phyloP scores from a whole-genome alignment of 2,329 filamentous ascomycete species.

The Pseudocercospora musae region DNA sequence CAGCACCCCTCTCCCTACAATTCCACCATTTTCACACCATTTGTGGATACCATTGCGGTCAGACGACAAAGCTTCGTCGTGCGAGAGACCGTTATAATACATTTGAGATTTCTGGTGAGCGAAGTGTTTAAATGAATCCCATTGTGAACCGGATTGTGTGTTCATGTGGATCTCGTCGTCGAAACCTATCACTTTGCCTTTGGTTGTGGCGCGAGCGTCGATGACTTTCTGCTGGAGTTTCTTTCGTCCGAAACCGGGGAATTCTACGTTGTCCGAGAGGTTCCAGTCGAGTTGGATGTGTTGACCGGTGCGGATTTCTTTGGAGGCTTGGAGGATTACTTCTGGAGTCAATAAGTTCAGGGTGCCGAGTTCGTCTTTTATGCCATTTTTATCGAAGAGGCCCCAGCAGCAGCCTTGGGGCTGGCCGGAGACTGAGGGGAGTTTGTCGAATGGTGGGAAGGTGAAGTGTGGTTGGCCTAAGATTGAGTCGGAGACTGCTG shows the following conservation, averaged over 20 bases:
- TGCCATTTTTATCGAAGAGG: slow-evolving; percentile 24
- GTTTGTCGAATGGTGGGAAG: slow-evolving; percentile 27
- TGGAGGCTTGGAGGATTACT: slow-evolving; percentile 42
- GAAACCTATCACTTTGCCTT: slow-evolving; percentile 30
- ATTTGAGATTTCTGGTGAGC: slow-evolving; percentile 38
- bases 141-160: slow-evolving; percentile 56
- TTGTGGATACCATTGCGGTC: slow-evolving; percentile 36
- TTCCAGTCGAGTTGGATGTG: slow-evolving; percentile 54
- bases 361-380: slow-evolving; percentile 50
- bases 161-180: slow-evolving; percentile 56
- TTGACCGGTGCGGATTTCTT: slow-evolving; percentile 48
- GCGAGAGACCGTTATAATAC: slow-evolving; percentile 29
- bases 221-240: slow-evolving; percentile 31
- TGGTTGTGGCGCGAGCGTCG: slow-evolving; percentile 17
- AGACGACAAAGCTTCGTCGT: slow-evolving; percentile 17
- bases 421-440: slow-evolving; percentile 25
- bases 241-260: slow-evolving; percentile 31
- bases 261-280: slow-evolving; percentile 30
- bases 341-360: slow-evolving; percentile 53
- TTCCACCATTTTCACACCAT: slow-evolving; percentile 50
- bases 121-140: slow-evolving; percentile 50
- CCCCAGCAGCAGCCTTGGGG: slow-evolving; percentile 23
- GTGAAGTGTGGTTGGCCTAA: slow-evolving; percentile 15
- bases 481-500: slow-evolving; percentile 21
- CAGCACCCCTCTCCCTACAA: slow-evolving; percentile 54